Percentiles rank a stretch among this genome's conserved stretches.
These are phyloP conservation scores for Vachellia collinsii DNA, from an alignment of 306 rosid species.

Conservation along the genomic window DNA sequence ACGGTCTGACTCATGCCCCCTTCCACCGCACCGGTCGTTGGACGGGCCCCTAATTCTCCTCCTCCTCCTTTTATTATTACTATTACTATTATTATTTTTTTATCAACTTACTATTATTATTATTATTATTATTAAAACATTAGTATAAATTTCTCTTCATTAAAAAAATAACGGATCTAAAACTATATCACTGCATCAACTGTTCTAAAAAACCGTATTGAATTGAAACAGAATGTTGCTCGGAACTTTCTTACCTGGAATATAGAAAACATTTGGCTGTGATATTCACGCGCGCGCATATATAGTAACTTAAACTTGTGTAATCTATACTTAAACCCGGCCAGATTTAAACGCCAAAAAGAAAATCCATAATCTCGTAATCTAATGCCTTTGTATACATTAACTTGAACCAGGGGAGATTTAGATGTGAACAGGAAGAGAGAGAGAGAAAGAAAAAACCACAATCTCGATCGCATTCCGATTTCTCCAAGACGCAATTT, in stretches of 20 bases:
- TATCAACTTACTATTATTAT: no score
- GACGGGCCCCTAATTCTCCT: no score
- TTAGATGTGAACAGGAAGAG: no score
- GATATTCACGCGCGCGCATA: not conserved
- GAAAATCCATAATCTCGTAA: not conserved
- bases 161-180: not conserved
- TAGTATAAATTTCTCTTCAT: not conserved
- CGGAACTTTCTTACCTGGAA: no score
- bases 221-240: not conserved
- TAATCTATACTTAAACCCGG: not conserved
- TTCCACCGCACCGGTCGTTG: not conserved
- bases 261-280: not conserved
- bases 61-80: no score
- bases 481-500: not conserved
- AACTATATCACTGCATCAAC: not conserved
- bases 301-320: no score
- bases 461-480: not conserved
- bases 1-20: not conserved
- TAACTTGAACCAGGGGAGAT: no score
- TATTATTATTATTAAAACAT: not conserved
- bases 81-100: no score
- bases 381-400: not conserved
- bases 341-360: not conserved
- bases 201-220: not conserved
- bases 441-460: no score